Conservation (phyloP, 202 grass and related monocot genomes). For the Carex sylvatica region DNA sequence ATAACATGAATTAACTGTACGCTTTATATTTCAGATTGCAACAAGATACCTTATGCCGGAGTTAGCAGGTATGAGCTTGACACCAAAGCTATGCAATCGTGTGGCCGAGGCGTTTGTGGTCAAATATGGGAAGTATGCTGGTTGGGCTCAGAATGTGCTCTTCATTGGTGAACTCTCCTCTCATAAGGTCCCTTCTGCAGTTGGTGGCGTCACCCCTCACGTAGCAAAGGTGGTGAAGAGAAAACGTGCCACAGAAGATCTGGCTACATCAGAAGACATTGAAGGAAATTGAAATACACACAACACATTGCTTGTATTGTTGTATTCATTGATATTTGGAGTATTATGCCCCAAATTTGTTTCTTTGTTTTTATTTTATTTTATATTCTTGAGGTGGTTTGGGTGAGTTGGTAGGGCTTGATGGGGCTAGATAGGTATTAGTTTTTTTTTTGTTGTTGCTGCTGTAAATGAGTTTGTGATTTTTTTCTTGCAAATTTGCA, state of each 20-base stretch:
- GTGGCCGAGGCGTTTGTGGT: conserved; percentile 71
- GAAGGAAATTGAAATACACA: not conserved
- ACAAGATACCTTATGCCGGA: conserved; percentile 75
- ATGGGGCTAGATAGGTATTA: not conserved
- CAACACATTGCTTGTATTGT: not conserved
- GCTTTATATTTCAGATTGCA: conserved; percentile 55
- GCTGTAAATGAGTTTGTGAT: not conserved
- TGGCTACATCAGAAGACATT: not conserved
- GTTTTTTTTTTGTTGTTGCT: not conserved
- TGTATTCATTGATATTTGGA: conserved; percentile 15
- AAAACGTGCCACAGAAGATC: conserved; percentile 32
- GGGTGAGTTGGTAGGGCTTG: not conserved
- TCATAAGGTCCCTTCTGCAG: conserved; percentile 36
- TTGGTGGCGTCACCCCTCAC: not conserved
- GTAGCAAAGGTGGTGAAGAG: conserved; percentile 37
- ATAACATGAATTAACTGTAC: not conserved
- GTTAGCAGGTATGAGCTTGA: conserved; percentile 63
- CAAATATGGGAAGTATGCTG: conserved; percentile 80
- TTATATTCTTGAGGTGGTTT: not conserved
- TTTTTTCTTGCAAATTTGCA: not conserved
- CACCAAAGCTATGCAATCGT: conserved; percentile 53
- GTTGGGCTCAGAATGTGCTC: conserved; percentile 93
- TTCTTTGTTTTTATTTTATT: not conserved
- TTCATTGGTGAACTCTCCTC: conserved; percentile 76
- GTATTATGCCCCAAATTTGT: not conserved